phyloP scores from a whole-genome alignment of 371 early-diverging fungal species.

The Zychaea mexicana region DNA sequence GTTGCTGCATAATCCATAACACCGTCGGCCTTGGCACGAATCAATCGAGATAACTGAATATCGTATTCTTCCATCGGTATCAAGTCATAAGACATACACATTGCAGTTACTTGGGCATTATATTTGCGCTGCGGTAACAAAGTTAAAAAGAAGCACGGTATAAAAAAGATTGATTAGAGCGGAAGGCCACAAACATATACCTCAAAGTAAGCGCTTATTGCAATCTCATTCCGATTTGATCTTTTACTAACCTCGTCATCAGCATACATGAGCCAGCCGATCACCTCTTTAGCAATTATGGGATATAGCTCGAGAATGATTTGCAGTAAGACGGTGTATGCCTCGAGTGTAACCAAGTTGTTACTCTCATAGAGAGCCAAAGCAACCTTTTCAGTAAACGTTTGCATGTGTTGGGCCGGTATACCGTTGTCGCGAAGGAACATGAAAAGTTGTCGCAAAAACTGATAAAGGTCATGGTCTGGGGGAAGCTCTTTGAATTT shows the following conservation, averaged over 20 bases:
- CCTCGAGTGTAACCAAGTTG: conserved; percentile 73
- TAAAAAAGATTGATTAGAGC: too few species aligned
- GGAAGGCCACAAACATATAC: too few species aligned
- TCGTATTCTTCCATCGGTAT: conserved; percentile 82
- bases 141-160: background rate
- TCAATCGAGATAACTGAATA: conserved; percentile 80
- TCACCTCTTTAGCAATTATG: conserved; percentile 80
- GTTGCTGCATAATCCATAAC: conserved; percentile 77
- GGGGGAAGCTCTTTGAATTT: conserved; percentile 71
- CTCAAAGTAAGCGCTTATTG: too few species aligned
- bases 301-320: conserved; percentile 79
- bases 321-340: conserved; percentile 81
- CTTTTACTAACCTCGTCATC: conserved; percentile 72
- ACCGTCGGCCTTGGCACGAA: conserved; percentile 69
- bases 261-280: conserved; percentile 88
- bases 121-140: conserved; percentile 63
- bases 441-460: conserved; percentile 71
- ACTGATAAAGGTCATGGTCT: conserved; percentile 74
- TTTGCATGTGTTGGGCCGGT: conserved; percentile 72
- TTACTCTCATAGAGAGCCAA: conserved; percentile 77
- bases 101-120: conserved; percentile 77
- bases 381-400: conserved; percentile 86
- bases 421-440: conserved; percentile 65
- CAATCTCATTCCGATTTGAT: background rate
- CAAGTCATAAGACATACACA: conserved; percentile 78